A percentile compares a stretch with the other conserved stretches of the same genome.
Conservation (phyloP, 2,329 filamentous ascomycete genomes). For the Colletotrichum tanaceti region DNA sequence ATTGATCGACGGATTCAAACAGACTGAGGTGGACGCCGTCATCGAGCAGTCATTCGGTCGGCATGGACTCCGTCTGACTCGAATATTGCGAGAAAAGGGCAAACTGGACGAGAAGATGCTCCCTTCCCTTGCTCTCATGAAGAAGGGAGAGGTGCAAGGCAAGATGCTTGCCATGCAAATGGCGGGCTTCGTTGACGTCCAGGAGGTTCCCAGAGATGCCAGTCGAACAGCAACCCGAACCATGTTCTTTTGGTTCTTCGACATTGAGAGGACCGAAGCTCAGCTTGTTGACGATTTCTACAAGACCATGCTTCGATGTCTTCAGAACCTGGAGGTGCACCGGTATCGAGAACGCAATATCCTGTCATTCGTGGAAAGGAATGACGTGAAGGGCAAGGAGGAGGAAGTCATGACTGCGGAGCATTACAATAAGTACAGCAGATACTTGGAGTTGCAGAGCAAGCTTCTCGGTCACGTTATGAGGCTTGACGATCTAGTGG, state of each 20-base stretch:
- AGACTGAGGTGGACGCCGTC: conserved; percentile 83
- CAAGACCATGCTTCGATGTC: conserved; percentile 86
- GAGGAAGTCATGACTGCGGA: conserved; percentile 80
- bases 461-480: conserved; percentile 82
- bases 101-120: conserved; percentile 96
- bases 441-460: conserved; percentile 73
- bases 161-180: conserved; percentile 89
- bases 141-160: conserved; percentile 84
- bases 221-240: conserved; percentile 84
- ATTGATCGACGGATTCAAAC: conserved; percentile 76
- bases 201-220: conserved; percentile 92
- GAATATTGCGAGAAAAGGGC: conserved; percentile 86
- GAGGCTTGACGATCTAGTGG: conserved; percentile 86
- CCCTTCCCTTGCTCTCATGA: conserved; percentile 82
- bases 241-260: conserved; percentile 93
- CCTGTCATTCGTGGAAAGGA: conserved; percentile 83
- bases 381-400: conserved; percentile 86
- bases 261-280: conserved; percentile 76
- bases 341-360: conserved; percentile 77
- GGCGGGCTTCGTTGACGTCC: conserved; percentile 87
- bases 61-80: conserved; percentile 82
- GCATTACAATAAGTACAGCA: conserved; percentile 74
- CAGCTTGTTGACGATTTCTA: conserved; percentile 84
- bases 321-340: conserved; percentile 84
- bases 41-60: conserved; percentile 82